These are phyloP conservation scores for Paraleonurus japonicus DNA, from an alignment of 257 asterid genomes.

Conservation along the genomic window DNA sequence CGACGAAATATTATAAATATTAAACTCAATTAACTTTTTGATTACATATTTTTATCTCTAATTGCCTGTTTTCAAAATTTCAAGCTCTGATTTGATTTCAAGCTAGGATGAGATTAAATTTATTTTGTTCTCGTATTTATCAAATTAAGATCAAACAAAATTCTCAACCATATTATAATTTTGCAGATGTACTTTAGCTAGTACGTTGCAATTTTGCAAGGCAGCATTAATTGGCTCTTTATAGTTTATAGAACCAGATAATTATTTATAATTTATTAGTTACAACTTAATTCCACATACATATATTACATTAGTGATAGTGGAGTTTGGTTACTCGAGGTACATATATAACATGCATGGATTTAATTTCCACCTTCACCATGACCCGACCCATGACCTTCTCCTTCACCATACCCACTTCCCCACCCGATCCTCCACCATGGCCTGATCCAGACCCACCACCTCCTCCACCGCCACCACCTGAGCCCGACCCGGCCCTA, in stretches of 20 bases:
- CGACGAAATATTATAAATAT: too few relatives aligned
- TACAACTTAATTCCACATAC: background rate
- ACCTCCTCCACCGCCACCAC: slow-evolving; percentile 32
- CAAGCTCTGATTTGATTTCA: too few relatives aligned
- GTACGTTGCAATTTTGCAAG: background rate
- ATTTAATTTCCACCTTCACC: slow-evolving; percentile 55
- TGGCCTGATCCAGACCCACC: slow-evolving; percentile 44
- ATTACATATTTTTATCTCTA: too few relatives aligned
- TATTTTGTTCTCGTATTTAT: background rate
- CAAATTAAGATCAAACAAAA: background rate
- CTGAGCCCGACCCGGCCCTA: slow-evolving; percentile 49
- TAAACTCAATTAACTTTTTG: too few relatives aligned
- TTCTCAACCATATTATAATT: too few relatives aligned
- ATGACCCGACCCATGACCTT: slow-evolving; percentile 49
- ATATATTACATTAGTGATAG: background rate
- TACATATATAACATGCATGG: slow-evolving; percentile 17
- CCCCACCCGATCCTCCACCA: slow-evolving; percentile 27
- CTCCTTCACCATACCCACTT: slow-evolving; percentile 54
- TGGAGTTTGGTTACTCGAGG: background rate
- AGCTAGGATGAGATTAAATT: too few relatives aligned
- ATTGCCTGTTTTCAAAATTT: too few relatives aligned
- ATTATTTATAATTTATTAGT: background rate
- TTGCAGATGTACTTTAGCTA: too few relatives aligned
- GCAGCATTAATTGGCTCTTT: background rate
- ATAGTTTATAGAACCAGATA: background rate